Percentiles rank a stretch among this genome's conserved stretches.
These are phyloP conservation scores for Linum trigynum DNA, from an alignment of 345 rosid species.

Conservation along the genomic window DNA sequence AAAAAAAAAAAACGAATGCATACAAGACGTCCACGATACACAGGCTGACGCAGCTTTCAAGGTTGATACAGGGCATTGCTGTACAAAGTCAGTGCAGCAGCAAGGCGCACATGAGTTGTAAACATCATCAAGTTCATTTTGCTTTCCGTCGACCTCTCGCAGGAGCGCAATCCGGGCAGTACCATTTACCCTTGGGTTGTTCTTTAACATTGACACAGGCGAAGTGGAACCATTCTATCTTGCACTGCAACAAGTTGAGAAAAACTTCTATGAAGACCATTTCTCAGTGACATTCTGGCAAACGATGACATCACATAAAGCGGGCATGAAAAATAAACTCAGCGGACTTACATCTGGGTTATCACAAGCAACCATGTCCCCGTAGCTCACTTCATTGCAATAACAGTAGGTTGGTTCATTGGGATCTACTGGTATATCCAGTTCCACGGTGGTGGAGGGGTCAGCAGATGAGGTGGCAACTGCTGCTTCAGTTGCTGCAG, in stretches of 20 bases:
- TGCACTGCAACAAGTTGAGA: constrained; percentile 48
- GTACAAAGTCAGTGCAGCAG: no score
- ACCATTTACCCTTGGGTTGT: constrained; percentile 93
- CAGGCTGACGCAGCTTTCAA: no score
- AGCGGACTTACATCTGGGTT: constrained; percentile 54
- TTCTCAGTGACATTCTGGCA: constrained; percentile 1
- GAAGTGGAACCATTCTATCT: constrained; percentile 97
- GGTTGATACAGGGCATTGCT: no score
- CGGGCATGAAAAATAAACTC: neutral
- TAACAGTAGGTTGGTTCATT: constrained; percentile 91
- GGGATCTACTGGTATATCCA: constrained; percentile 93
- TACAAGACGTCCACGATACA: no score
- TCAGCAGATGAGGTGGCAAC: constrained; percentile 39
- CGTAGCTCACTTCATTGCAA: constrained; percentile 95
- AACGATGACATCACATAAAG: neutral
- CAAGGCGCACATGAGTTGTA: no score
- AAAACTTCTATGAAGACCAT: constrained; percentile 8
- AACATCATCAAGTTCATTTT: constrained; percentile 21
- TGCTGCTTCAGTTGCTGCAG: constrained; percentile 33
- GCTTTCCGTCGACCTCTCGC: constrained; percentile 63
- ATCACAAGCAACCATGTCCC: constrained; percentile 97
- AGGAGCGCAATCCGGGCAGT: constrained; percentile 67
- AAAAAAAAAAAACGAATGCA: no score
- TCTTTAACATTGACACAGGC: constrained; percentile 87
- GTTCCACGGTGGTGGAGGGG: constrained; percentile 58